Conservation (phyloP, 805 yeast genomes). For the Isabelozyma gotoi region DNA sequence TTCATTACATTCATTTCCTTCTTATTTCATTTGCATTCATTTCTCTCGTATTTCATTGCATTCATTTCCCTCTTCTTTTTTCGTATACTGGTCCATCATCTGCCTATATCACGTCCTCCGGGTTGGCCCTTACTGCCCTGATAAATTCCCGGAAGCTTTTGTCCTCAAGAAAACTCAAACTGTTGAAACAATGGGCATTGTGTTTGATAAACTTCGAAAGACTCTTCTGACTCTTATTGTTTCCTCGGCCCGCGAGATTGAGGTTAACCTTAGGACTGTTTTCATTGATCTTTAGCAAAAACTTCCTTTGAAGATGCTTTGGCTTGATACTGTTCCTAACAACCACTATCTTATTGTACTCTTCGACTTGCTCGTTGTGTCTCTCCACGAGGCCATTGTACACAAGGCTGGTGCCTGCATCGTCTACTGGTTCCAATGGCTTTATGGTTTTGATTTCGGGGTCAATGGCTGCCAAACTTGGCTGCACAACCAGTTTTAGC, state of each 20-base stretch:
- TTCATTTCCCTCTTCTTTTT: too few relatives aligned
- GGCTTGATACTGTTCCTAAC: not conserved
- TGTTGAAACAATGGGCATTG: constrained; percentile 7
- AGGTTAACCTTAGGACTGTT: not conserved
- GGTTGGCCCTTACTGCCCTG: constrained; percentile 3
- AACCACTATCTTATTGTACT: constrained; percentile 9
- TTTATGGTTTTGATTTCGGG: not conserved
- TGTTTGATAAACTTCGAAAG: constrained; percentile 8
- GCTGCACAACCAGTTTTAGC: too few relatives aligned
- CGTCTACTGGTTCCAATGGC: not conserved
- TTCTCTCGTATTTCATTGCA: too few relatives aligned
- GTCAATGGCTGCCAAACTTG: too few relatives aligned
- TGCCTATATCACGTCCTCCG: not conserved
- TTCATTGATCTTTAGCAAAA: not conserved
- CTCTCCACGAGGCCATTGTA: constrained; percentile 9
- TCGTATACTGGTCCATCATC: too few relatives aligned
- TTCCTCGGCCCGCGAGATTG: not conserved
- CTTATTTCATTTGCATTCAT: too few relatives aligned
- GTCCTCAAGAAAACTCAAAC: constrained; percentile 8
- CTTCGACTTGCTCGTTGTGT: constrained; percentile 12
- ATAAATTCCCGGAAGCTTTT: constrained; percentile 8
- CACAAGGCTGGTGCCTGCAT: not conserved
- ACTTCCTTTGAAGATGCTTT: not conserved
- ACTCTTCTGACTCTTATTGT: not conserved
- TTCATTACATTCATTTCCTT: too few relatives aligned